phyloP scores from a whole-genome alignment of 2,329 filamentous ascomycete species.

The Fusarium sublunatum region DNA sequence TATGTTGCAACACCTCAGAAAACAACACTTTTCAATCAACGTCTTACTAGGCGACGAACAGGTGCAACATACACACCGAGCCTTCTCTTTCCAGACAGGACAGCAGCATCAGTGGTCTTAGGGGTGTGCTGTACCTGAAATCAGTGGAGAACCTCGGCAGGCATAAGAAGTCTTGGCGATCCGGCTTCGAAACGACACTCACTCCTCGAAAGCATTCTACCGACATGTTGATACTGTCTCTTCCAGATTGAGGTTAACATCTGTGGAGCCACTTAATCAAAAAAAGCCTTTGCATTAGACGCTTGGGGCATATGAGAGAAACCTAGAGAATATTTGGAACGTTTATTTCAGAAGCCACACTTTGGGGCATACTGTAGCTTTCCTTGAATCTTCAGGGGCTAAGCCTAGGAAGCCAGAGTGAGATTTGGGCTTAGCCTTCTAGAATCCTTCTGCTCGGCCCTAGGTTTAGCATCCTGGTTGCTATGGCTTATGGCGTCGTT shows the following conservation, averaged over 20 bases:
- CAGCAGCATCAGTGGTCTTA: not conserved
- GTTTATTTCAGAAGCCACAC: conserved; percentile 1
- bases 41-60: too few relatives aligned
- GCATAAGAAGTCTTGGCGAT: conserved; percentile 25
- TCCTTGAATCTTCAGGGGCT: conserved; percentile 9
- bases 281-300: not conserved
- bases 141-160: conserved; percentile 20
- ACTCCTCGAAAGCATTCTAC: conserved; percentile 1
- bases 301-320: not conserved
- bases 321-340: conserved; percentile 1
- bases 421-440: conserved; percentile 41
- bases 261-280: conserved; percentile 1
- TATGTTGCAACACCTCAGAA: conserved; percentile 16
- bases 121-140: conserved; percentile 19
- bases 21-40: not conserved
- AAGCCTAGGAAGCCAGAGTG: conserved; percentile 10
- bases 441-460: conserved; percentile 42
- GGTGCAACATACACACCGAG: not conserved
- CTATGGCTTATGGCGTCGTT: conserved; percentile 26
- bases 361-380: conserved; percentile 22
- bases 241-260: conserved; percentile 5
- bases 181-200: conserved; percentile 29
- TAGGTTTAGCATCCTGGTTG: conserved; percentile 24
- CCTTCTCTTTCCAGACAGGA: not conserved
- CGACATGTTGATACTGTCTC: conserved; percentile 1